Evolutionary conservation across 2,329 filamentous ascomycete genomes (phyloP).

Genomic region (Fusarium paranaense): DNA sequence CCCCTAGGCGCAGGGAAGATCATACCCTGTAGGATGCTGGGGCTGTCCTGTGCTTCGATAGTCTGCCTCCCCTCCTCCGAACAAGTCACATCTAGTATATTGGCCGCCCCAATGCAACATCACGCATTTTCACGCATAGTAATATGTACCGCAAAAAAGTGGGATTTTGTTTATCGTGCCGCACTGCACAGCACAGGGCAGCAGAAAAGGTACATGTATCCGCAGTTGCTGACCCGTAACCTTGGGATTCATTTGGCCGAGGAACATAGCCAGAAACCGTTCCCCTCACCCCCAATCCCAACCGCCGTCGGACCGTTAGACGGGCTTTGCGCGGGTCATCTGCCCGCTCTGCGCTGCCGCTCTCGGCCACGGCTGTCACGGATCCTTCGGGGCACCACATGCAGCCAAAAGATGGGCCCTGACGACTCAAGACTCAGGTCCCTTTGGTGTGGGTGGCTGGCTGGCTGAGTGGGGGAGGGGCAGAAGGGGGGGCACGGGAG

Average conservation of each 20-base stretch:
- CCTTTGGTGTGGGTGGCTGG: constrained; percentile 28
- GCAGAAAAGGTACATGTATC: neutral
- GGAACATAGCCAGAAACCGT: neutral
- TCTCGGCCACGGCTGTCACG: constrained; percentile 31
- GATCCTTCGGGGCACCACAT: constrained; percentile 38
- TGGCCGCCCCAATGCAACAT: constrained; percentile 22
- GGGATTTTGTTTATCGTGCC: neutral
- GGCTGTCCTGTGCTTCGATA: neutral
- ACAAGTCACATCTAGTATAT: constrained; percentile 24
- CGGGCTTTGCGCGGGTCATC: constrained; percentile 23
- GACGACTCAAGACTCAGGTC: constrained; percentile 20
- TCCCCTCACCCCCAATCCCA: neutral
- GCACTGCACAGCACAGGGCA: neutral
- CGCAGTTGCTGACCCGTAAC: neutral
- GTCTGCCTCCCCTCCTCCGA: constrained; percentile 4
- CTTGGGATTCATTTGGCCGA: neutral
- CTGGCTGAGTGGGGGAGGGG: constrained; percentile 14
- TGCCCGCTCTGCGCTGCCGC: constrained; percentile 7
- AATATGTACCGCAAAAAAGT: neutral
- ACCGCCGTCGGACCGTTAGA: neutral
- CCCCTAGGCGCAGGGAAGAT: constrained; percentile 32
- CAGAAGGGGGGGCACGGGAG: constrained; percentile 6
- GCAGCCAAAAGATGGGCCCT: constrained; percentile 20
- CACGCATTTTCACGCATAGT: neutral
- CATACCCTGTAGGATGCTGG: constrained; percentile 7